Conservation (phyloP, 495 filamentous ascomycete genomes). For the Neurospora cerealis region DNA sequence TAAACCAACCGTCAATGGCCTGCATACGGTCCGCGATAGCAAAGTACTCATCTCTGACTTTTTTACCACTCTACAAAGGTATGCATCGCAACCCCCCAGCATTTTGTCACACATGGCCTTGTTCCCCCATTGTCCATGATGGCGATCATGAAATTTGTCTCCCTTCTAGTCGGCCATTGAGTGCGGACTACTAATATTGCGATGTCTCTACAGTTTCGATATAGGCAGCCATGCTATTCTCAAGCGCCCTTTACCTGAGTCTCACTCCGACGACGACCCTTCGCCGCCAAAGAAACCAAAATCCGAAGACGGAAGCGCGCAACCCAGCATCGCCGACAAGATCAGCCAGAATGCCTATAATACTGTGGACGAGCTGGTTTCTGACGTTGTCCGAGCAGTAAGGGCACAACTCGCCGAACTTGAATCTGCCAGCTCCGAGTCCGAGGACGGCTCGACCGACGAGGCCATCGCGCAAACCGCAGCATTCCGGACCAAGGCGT, state of each 20-base stretch:
- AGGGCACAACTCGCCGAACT: conserved; percentile 32
- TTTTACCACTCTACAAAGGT: conserved; percentile 35
- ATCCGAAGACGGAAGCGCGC: conserved; percentile 21
- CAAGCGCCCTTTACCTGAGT: conserved; percentile 31
- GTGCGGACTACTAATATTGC: conserved; percentile 2
- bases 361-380: conserved; percentile 34
- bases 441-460: conserved; percentile 16
- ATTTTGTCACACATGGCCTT: neutral
- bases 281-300: conserved; percentile 35
- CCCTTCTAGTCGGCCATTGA: neutral
- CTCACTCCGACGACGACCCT: conserved; percentile 27
- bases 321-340: conserved; percentile 36
- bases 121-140: neutral
- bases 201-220: conserved; percentile 28
- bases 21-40: conserved; percentile 11
- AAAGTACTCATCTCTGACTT: conserved; percentile 29
- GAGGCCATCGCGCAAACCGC: conserved; percentile 26
- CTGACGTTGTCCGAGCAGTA: conserved; percentile 31
- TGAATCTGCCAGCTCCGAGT: conserved; percentile 11
- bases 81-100: conserved; percentile 9
- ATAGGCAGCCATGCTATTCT: conserved; percentile 30
- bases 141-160: conserved; percentile 5
- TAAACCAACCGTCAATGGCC: conserved; percentile 21
- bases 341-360: conserved; percentile 32
- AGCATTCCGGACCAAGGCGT: conserved; percentile 31